These are phyloP conservation scores for Stachybotrys echinatus DNA, from an alignment of 2,329 filamentous ascomycete species.

Conservation along the genomic window DNA sequence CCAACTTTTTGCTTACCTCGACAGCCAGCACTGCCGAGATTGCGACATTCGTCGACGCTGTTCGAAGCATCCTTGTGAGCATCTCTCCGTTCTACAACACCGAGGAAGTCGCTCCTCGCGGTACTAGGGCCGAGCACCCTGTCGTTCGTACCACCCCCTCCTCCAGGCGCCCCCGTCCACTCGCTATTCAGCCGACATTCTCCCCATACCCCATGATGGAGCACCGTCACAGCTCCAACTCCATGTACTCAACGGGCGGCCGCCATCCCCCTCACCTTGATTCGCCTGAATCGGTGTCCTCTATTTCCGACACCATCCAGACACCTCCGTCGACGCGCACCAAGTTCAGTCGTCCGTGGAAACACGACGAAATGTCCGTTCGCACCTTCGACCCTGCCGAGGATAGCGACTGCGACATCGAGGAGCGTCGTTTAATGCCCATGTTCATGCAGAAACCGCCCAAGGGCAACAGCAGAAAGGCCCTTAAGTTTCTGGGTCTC, in stretches of 20 bases:
- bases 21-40: constrained; percentile 50
- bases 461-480: constrained; percentile 43
- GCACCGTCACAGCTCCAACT: constrained; percentile 12
- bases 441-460: constrained; percentile 34
- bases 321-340: constrained; percentile 5
- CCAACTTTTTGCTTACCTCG: constrained; percentile 52
- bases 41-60: constrained; percentile 44
- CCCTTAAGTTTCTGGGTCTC: constrained; percentile 48
- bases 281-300: constrained; percentile 15
- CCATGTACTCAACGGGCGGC: constrained; percentile 2
- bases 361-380: constrained; percentile 24
- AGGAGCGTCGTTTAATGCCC: constrained; percentile 49
- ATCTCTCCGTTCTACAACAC: constrained; percentile 36
- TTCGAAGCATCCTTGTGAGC: constrained; percentile 37
- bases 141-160: not conserved
- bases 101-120: constrained; percentile 19
- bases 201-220: constrained; percentile 22
- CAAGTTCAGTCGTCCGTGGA: not conserved
- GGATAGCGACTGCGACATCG: constrained; percentile 38
- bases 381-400: constrained; percentile 28
- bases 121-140: not conserved
- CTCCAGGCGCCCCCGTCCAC: constrained; percentile 15
- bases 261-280: constrained; percentile 7
- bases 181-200: constrained; percentile 20
- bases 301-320: constrained; percentile 24